phyloP scores from a whole-genome alignment of 2,329 filamentous ascomycete species.

The Myriosclerotinia scirpicola region DNA sequence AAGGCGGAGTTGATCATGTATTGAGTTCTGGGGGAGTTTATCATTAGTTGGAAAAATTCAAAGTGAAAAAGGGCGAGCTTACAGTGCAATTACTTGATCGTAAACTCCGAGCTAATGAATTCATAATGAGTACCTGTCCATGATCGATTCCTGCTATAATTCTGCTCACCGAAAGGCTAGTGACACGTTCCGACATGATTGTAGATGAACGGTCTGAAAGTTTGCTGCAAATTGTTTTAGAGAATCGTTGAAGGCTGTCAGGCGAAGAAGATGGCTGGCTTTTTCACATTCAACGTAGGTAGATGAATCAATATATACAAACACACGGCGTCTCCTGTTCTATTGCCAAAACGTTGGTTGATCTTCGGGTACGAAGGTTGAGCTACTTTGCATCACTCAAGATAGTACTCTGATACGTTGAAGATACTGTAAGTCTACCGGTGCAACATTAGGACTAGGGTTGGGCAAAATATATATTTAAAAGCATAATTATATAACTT shows the following conservation, averaged over 20 bases:
- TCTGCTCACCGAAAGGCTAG: neutral
- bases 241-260: neutral
- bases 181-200: neutral
- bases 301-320: neutral
- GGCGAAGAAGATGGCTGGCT: neutral
- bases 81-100: slow-evolving; percentile 1
- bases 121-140: neutral
- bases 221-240: neutral
- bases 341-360: neutral
- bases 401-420: neutral
- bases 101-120: neutral
- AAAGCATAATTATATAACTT: too few relatives aligned
- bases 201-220: neutral
- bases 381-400: neutral
- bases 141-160: neutral
- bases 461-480: too few relatives aligned
- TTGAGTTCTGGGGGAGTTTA: neutral
- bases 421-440: neutral
- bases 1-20: neutral
- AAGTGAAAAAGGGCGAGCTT: neutral
- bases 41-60: neutral
- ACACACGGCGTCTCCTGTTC: neutral
- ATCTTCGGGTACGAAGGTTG: neutral
- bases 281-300: neutral
- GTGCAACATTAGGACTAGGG: too few relatives aligned